phyloP scores from a whole-genome alignment of 169 alveolate genomes.

The Plasmodium sp. region DNA sequence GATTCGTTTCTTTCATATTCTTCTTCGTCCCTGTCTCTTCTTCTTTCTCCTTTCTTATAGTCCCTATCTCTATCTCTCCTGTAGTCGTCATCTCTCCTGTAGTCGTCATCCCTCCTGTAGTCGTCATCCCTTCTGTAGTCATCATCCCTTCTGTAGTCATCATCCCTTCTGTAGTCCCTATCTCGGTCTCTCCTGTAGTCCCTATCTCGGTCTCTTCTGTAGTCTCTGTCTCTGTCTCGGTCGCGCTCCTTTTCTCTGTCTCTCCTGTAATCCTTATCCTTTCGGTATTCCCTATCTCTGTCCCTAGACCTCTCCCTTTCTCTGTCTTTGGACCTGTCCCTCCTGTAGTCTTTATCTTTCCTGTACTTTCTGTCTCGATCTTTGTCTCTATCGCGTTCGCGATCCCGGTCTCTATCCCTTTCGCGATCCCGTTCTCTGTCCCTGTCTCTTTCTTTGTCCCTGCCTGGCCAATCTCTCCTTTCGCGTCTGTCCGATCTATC shows the following conservation, averaged over 20 bases:
- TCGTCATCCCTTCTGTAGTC: slow-evolving; percentile 10
- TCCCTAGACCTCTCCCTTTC: slow-evolving; percentile 42
- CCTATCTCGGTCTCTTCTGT: slow-evolving; percentile 17
- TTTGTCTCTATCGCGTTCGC: slow-evolving; percentile 6
- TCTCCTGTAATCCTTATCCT: slow-evolving; percentile 4
- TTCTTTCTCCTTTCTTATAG: slow-evolving; percentile 12
- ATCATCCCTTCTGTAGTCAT: slow-evolving; percentile 58
- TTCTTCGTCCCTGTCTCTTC: slow-evolving; percentile 30
- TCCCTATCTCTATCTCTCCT: slow-evolving; percentile 32
- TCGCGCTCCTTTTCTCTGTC: background rate
- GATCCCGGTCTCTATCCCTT: background rate
- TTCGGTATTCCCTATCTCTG: slow-evolving; percentile 54
- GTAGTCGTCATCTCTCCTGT: slow-evolving; percentile 1
- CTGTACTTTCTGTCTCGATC: background rate
- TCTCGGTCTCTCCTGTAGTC: slow-evolving; percentile 26
- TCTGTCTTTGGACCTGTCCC: slow-evolving; percentile 21
- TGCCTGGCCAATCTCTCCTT: background rate
- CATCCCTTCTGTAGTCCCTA: slow-evolving; percentile 5
- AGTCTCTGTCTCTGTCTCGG: slow-evolving; percentile 36
- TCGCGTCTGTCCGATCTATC: slow-evolving; percentile 26
- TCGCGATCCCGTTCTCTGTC: background rate
- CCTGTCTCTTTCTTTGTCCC: background rate
- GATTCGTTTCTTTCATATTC: background rate
- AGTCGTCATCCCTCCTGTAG: background rate
- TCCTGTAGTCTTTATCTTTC: background rate